A percentile compares a stretch with the other conserved stretches of the same genome.
Evolutionary conservation across 257 asterid genomes (phyloP).

Genomic region (Craterostigma plantagineum): DNA sequence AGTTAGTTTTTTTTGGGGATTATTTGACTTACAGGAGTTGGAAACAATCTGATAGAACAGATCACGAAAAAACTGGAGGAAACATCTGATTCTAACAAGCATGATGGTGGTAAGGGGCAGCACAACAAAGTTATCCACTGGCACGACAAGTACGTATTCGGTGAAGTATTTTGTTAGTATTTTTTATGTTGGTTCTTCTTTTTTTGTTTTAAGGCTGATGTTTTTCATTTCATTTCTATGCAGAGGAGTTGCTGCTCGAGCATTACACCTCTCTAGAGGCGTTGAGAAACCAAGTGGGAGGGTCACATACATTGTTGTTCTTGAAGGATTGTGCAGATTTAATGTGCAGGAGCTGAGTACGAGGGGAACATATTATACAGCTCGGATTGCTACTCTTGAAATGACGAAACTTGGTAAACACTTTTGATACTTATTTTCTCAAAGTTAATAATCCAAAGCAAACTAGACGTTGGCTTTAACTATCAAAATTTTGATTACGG

Average conservation of each 20-base stretch:
- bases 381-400: constrained; percentile 83
- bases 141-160: constrained; percentile 54
- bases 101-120: constrained; percentile 51
- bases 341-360: constrained; percentile 93
- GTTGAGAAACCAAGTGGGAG: constrained; percentile 99
- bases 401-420: constrained; percentile 67
- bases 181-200: constrained; percentile 6
- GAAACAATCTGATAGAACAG: constrained; percentile 28
- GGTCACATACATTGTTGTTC: constrained; percentile 91
- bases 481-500: too few relatives aligned
- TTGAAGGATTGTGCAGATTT: constrained; percentile 94
- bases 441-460: too few relatives aligned
- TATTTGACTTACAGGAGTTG: constrained; percentile 17
- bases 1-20: too few relatives aligned
- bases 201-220: constrained; percentile 10
- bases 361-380: constrained; percentile 90
- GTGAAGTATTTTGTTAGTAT: constrained; percentile 9
- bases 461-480: too few relatives aligned
- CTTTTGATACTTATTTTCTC: background rate
- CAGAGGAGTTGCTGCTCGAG: constrained; percentile 96
- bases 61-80: constrained; percentile 40
- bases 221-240: constrained; percentile 4
- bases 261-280: constrained; percentile 92
- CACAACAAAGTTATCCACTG: constrained; percentile 82
- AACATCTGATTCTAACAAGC: constrained; percentile 45